phyloP scores from a whole-genome alignment of 192 early-diverging fungal species.

The Linnemannia exigua region DNA sequence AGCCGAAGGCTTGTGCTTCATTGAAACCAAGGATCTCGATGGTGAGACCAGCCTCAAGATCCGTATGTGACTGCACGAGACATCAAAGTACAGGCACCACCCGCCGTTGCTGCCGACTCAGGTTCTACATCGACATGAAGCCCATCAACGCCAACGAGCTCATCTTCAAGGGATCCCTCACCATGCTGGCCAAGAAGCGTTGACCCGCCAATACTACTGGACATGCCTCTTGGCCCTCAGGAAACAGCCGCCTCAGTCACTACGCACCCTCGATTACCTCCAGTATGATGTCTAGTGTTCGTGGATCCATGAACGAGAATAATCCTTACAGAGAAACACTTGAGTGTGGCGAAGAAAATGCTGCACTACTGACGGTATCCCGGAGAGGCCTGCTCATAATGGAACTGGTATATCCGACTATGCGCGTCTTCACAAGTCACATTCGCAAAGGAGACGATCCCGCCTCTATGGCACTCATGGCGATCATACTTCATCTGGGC shows the following conservation, averaged over 20 bases:
- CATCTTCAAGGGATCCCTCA: constrained; percentile 79
- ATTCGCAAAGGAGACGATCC: constrained; percentile 25
- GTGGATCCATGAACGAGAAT: constrained; percentile 44
- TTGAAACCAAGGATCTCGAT: constrained; percentile 97
- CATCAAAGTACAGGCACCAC: constrained; percentile 76
- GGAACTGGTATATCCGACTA: constrained; percentile 51
- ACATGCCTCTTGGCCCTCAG: constrained; percentile 1
- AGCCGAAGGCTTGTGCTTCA: constrained; percentile 85
- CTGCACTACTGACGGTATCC: neutral
- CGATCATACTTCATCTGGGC: neutral
- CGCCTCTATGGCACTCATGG: constrained; percentile 15
- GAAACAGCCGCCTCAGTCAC: constrained; percentile 27
- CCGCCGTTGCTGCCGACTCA: constrained; percentile 78
- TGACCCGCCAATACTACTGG: neutral
- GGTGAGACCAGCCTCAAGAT: constrained; percentile 99
- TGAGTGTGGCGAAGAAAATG: neutral
- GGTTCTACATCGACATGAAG: constrained; percentile 80
- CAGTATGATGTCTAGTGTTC: constrained; percentile 50
- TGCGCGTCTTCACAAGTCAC: constrained; percentile 43
- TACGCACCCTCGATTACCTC: constrained; percentile 53
- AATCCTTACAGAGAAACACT: constrained; percentile 8
- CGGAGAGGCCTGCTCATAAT: constrained; percentile 21
- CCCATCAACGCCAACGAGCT: constrained; percentile 84
- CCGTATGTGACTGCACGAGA: constrained; percentile 75
- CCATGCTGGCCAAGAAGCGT: constrained; percentile 50